Conservation (phyloP, 139 green algal genomes). For the Volvox africanus region DNA sequence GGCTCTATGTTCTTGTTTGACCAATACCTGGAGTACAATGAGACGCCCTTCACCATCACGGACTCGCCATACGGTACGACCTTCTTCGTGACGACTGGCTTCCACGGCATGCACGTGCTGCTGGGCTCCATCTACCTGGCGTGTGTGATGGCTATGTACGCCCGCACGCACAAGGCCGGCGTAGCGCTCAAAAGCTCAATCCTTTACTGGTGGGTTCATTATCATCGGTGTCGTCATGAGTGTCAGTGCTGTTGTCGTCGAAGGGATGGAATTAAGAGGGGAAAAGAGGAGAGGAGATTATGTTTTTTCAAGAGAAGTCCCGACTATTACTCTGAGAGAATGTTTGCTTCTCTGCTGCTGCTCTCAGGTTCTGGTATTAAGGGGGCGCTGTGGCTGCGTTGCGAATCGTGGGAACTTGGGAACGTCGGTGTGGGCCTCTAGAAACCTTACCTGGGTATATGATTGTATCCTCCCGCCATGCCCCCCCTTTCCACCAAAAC, state of each 20-base stretch:
- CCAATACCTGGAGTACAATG: constrained; percentile 67
- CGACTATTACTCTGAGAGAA: too few relatives aligned
- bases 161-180: constrained; percentile 47
- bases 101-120: constrained; percentile 70
- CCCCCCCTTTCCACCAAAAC: too few relatives aligned
- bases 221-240: too few relatives aligned
- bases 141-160: constrained; percentile 51
- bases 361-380: too few relatives aligned
- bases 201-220: constrained; percentile 60
- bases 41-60: constrained; percentile 63
- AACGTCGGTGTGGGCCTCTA: too few relatives aligned
- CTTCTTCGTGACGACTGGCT: constrained; percentile 69
- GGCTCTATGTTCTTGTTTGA: constrained; percentile 64
- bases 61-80: constrained; percentile 65
- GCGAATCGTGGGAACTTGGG: too few relatives aligned
- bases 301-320: too few relatives aligned
- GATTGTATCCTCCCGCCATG: too few relatives aligned
- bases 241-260: not conserved
- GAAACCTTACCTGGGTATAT: not conserved
- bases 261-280: not conserved
- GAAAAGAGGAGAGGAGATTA: not conserved
- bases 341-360: too few relatives aligned
- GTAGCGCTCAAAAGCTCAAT: constrained; percentile 51
- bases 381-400: too few relatives aligned
- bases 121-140: constrained; percentile 61